Percentiles rank a stretch among this genome's conserved stretches.
Evolutionary conservation across 2,329 filamentous ascomycete genomes (phyloP).

Genomic region (Hypomyces perniciosus): DNA sequence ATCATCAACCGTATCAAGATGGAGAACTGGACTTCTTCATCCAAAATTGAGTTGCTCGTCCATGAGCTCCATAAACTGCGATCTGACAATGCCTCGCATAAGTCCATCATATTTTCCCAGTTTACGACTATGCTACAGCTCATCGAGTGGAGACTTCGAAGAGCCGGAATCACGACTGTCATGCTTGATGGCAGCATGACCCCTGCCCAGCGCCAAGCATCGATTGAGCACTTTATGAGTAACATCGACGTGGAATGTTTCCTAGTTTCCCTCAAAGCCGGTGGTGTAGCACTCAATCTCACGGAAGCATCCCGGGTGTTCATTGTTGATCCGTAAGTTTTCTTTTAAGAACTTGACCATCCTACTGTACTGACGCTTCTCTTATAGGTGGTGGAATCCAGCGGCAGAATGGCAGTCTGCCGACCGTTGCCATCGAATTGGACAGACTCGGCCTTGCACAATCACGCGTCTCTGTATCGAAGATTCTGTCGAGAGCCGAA

Average conservation of each 20-base stretch:
- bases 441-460: constrained; percentile 86
- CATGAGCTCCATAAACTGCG: constrained; percentile 90
- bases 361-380: constrained; percentile 7
- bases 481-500: constrained; percentile 92
- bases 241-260: constrained; percentile 94
- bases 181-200: constrained; percentile 99
- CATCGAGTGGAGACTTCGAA: constrained; percentile 91
- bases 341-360: neutral
- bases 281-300: constrained; percentile 89
- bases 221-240: constrained; percentile 94
- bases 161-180: constrained; percentile 95
- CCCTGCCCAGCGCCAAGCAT: constrained; percentile 83
- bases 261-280: constrained; percentile 90
- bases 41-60: constrained; percentile 94
- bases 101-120: constrained; percentile 96
- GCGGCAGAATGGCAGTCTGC: constrained; percentile 99
- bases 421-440: constrained; percentile 89
- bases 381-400: constrained; percentile 90
- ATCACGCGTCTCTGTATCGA: constrained; percentile 95
- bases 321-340: constrained; percentile 85
- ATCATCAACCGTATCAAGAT: constrained; percentile 99
- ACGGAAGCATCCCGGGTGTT: constrained; percentile 94
- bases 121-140: constrained; percentile 97
- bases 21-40: constrained; percentile 97
- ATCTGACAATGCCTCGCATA: constrained; percentile 87